These are phyloP conservation scores for Microglena sp. DNA, from an alignment of 139 green algal genomes.

Conservation along the genomic window DNA sequence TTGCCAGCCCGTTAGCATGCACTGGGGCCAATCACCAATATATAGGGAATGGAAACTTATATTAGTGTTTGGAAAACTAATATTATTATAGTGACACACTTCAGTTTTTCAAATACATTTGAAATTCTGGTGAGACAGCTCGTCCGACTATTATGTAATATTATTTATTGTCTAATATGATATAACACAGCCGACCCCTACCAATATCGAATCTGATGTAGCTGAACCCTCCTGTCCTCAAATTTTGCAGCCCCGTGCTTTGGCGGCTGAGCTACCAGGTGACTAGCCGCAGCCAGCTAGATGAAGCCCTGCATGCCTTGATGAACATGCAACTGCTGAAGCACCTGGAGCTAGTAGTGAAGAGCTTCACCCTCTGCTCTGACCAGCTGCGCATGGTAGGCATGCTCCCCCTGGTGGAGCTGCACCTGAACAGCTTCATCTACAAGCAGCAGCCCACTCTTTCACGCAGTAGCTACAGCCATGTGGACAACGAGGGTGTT, in stretches of 20 bases:
- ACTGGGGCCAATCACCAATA: too few species aligned
- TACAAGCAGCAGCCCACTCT: constrained; percentile 54
- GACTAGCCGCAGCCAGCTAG: constrained; percentile 15
- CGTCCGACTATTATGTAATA: too few species aligned
- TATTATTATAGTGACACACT: too few species aligned
- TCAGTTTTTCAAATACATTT: too few species aligned
- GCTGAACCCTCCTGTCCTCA: too few species aligned
- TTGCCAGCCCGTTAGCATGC: too few species aligned
- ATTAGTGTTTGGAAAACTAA: too few species aligned
- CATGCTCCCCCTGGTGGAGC: constrained; percentile 43
- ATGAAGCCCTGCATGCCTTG: constrained; percentile 33
- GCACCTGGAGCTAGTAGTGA: constrained; percentile 41
- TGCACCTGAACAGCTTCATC: constrained; percentile 48
- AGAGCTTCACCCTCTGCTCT: constrained; percentile 38
- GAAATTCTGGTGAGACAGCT: too few species aligned
- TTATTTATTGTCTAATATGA: too few species aligned
- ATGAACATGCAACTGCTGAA: constrained; percentile 13
- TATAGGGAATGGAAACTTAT: too few species aligned
- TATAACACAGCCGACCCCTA: too few species aligned
- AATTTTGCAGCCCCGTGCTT: constrained; percentile 25
- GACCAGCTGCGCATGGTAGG: constrained; percentile 42
- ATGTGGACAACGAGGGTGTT: constrained; percentile 60
- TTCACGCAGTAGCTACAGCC: constrained; percentile 41
- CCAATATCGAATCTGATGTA: too few species aligned
- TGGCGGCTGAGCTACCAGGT: constrained; percentile 35